Percentiles rank a stretch among this genome's conserved stretches.
Evolutionary conservation across 768 basidiomycete genomes (phyloP).

Genomic region (Xerocomellus chrysenteron): DNA sequence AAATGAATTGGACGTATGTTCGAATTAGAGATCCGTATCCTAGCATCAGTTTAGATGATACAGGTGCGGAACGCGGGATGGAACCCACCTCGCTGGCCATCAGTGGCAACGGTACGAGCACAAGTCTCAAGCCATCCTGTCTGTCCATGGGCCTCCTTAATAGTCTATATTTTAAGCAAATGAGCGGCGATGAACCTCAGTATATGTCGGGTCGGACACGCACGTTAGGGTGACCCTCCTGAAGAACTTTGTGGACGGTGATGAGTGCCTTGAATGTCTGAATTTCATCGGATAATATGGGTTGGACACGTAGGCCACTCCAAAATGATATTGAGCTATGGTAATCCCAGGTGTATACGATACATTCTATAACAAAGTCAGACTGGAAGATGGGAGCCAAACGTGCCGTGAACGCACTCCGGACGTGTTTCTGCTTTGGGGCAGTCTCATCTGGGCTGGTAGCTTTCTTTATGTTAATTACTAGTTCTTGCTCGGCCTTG

Average conservation of each 20-base stretch:
- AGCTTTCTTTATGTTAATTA: constrained; percentile 97
- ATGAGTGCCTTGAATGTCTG: constrained; percentile 99
- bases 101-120: constrained; percentile 78
- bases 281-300: constrained; percentile 94
- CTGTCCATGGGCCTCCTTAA: constrained; percentile 96
- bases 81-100: constrained; percentile 70
- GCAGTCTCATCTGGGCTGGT: constrained; percentile 93
- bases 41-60: constrained; percentile 32
- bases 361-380: constrained; percentile 67
- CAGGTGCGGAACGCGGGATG: neutral
- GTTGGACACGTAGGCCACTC: constrained; percentile 95
- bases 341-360: constrained; percentile 99
- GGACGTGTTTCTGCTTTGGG: constrained; percentile 98
- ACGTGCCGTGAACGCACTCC: constrained; percentile 62
- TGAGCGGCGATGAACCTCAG: constrained; percentile 9
- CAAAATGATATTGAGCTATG: constrained; percentile 97
- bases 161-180: constrained; percentile 54
- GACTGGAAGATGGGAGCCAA: constrained; percentile 5
- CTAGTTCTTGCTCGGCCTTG: constrained; percentile 93
- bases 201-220: constrained; percentile 17
- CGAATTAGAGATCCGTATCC: constrained; percentile 92
- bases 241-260: constrained; percentile 94
- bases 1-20: constrained; percentile 93
- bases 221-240: constrained; percentile 96
- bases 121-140: constrained; percentile 99